Base-by-base conservation (phyloP, 495 filamentous ascomycete genomes). In the Lepraria neglecta region DNA sequence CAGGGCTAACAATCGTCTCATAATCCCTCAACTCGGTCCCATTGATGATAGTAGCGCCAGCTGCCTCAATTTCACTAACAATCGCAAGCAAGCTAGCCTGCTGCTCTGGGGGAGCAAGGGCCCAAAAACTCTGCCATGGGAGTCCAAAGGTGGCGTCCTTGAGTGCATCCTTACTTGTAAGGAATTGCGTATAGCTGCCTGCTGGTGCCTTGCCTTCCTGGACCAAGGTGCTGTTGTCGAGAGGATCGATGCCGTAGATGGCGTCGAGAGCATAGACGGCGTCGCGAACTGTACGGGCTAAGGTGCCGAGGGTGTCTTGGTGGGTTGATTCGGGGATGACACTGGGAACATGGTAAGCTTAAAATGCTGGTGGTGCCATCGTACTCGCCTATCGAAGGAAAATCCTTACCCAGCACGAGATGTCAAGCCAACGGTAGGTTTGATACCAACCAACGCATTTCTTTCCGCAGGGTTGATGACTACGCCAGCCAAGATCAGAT, bases 111-210 rank as follows among this genome's bases (percentile, higher is more conserved):
- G 82, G 75, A 15, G 78, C 84, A 17, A 78, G 71, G 10, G 72
- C 70, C 87, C 87, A 91, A 71, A 89, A 86, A 46, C 76, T 80
- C 46, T 79, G 60, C 87, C 86, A 89, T 28, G 87, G 87, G 10
- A 91, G 69, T 56, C 87, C 87, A 60, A 91, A 90, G 0, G 70
- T 73, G 6, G 86, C 86, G 12, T 80, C 83, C 68, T 80, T 71
- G 14, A 89, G 76, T 19, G 78, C 79, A 24, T 68, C 61, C 60
- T 77, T 79, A 59, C 73, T 76, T 28, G 76, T 72, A 31, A 88
- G 69, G 66, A 77, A 87, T 65, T 78, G 76, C 0, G 73, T 64
- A 64, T 83, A 90, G 14, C 84, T 82, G 4, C 73, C 74, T 3
- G 47, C 31, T 9, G 85, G 84, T 4, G 82, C 80, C 54, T 74